Evolutionary conservation across 2,329 filamentous ascomycete genomes (phyloP), one percentile per base, ranked within the genome.

Genomic region (Colletotrichum scovillei): DNA sequence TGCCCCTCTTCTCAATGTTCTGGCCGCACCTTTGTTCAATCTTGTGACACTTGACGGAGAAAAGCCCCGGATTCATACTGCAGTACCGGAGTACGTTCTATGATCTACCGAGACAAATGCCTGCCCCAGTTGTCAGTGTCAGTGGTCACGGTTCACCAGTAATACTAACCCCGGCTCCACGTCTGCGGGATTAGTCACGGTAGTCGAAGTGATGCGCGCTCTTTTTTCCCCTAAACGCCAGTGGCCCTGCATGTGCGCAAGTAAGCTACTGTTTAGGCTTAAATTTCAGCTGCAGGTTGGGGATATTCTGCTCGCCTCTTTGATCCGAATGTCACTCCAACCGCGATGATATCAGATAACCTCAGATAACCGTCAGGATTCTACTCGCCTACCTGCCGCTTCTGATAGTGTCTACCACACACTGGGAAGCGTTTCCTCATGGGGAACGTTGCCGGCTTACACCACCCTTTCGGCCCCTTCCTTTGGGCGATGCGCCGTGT

Each of bases 21-120:
- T 22, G 53, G 42, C 16, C 42, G 42, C 42, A 49, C 8, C 4
- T n/a, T 5, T 49, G 19, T 49, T 49, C 42, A 49, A 22, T 49
- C 42, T 24, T 14, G 30, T 30, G 22, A 55, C 19, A 46, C 38
- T 42, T 42, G 38, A 42, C 60, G 71, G 71, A 73, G 67, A 28
- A 57, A n/a, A 63, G 67, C 59, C 24, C 71, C 56, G 62, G 65
- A 64, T 35, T 26, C 49, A 42, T 68, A 42, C 64, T 65, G 57
- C 26, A 58, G 57, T n/a, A 28, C 58, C 58, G 69, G 69, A 63
- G 69, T 52, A 68, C 69, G 53, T 68, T 57, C 24, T 58, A 62
- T 57, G 35, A 71, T 73, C 71, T 73, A 63, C 67, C 71, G 71
- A 73, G 67, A 62, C 56, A 71, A 49, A 52, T 24, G 5, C 12